Percentiles rank a stretch among this genome's conserved stretches.
Conservation (phyloP, 768 basidiomycete species). For the Leccinum sublutescens region DNA sequence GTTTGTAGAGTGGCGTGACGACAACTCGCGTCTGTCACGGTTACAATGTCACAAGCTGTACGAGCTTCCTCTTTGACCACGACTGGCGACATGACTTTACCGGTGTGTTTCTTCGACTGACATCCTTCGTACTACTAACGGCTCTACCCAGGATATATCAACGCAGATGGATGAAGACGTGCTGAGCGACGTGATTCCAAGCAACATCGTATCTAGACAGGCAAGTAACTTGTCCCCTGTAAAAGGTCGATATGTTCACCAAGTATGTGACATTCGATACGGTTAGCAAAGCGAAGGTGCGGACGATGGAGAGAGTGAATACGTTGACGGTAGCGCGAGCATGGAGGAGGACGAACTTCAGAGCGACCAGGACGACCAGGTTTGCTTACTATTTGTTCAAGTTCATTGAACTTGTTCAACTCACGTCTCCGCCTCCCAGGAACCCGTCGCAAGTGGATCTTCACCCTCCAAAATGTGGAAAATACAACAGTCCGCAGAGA, state of each 20-base stretch:
- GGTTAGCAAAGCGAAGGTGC: constrained; percentile 61
- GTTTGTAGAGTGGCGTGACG: constrained; percentile 9
- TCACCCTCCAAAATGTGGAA: constrained; percentile 35
- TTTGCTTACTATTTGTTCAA: constrained; percentile 4
- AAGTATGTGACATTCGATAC: constrained; percentile 25
- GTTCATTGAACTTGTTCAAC: constrained; percentile 2
- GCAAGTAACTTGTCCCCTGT: constrained; percentile 37
- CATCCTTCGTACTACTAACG: constrained; percentile 1
- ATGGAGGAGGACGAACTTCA: constrained; percentile 63
- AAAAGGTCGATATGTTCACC: constrained; percentile 7
- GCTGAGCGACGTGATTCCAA: constrained; percentile 86
- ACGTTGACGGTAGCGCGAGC: constrained; percentile 50
- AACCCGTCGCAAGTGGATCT: constrained; percentile 21
- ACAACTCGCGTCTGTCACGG: constrained; percentile 24
- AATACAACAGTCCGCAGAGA: constrained; percentile 38
- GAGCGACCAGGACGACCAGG: constrained; percentile 49
- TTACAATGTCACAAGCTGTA: constrained; percentile 13
- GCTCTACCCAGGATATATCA: constrained; percentile 11
- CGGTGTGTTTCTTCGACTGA: constrained; percentile 16
- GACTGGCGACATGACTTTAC: constrained; percentile 22
- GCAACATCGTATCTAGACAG: constrained; percentile 88
- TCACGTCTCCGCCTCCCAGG: constrained; percentile 10
- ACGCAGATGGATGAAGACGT: constrained; percentile 66
- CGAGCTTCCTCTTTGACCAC: constrained; percentile 22
- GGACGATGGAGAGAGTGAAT: constrained; percentile 72